Percentiles rank a stretch among this genome's conserved stretches.
Conservation (phyloP, 257 asterid species). For the Nicotiana attenuata region DNA sequence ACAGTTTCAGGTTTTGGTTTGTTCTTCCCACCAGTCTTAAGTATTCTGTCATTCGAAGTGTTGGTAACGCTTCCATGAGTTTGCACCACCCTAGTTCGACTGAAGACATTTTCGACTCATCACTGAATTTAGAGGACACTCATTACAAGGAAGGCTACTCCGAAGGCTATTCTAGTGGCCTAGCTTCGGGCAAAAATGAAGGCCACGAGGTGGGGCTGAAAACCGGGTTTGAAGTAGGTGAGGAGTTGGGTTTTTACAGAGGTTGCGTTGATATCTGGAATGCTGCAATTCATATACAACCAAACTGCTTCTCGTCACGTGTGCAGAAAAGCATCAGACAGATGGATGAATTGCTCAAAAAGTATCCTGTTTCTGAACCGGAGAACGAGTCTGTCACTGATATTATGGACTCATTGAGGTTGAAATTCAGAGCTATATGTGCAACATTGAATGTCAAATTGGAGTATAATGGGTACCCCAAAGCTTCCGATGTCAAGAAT, state of each 20-base stretch:
- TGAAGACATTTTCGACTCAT: constrained; percentile 51
- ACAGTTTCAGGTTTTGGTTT: neutral
- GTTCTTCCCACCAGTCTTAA: neutral
- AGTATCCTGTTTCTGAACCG: constrained; percentile 48
- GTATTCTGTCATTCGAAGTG: neutral
- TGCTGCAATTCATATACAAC: constrained; percentile 45
- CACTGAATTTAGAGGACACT: constrained; percentile 47
- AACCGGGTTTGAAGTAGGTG: constrained; percentile 57
- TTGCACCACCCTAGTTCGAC: neutral
- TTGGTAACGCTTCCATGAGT: neutral
- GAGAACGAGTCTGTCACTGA: constrained; percentile 50
- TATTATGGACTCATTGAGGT: constrained; percentile 45
- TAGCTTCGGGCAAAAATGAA: constrained; percentile 47
- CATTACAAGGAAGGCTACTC: constrained; percentile 48
- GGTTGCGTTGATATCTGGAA: constrained; percentile 51
- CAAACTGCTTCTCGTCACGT: constrained; percentile 33
- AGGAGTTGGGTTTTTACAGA: constrained; percentile 60
- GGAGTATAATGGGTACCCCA: constrained; percentile 18
- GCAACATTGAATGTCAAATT: constrained; percentile 41
- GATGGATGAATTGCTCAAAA: constrained; percentile 50
- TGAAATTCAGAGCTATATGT: constrained; percentile 44
- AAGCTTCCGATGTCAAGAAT: neutral
- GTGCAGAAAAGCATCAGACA: constrained; percentile 37
- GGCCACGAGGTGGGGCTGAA: constrained; percentile 55
- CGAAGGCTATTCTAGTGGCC: constrained; percentile 58